Base-by-base conservation (phyloP, 2,329 filamentous ascomycete species). In the Decorospora gaudefroyi region DNA sequence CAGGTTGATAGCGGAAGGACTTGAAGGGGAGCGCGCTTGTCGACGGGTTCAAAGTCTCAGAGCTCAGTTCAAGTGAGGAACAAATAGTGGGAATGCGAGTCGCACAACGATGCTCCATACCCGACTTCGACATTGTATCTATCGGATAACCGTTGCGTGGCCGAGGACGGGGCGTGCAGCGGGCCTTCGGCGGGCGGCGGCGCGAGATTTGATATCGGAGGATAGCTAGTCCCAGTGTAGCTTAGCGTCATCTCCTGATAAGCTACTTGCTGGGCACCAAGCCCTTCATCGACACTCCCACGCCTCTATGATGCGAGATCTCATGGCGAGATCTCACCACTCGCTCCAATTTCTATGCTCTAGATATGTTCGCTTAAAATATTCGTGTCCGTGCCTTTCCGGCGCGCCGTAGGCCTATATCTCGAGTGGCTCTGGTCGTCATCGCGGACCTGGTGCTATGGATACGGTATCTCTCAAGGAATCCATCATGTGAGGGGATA, bases 361-460 rank as follows among this genome's bases (percentile, higher is more conserved):
- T n/a, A n/a, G n/a, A n/a, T n/a, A n/a, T n/a, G n/a, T n/a, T n/a
- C n/a, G n/a, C n/a, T n/a, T n/a, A n/a, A n/a, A n/a, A n/a, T 21
- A 13, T 12, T 27, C 16, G 18, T 6, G 5, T 42, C 17, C 19
- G 15, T 26, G 4, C 16, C 15, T 21, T 21, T 7, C 25, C 16
- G 17, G 11, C 12, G 15, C 27, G 51, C 57, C 56, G 55, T 29
- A 50, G 49, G 49, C 53, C 25, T 35, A 19, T 59, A 61, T 58
- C 58, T 56, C 22, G 30, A 35, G 22, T 34, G 23, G 13, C 26
- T 35, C 18, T 15, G 31, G 18, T 17, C 10, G 22, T 25, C 19
- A 16, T 10, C 6, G 18, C 4, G 12, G 17, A 10, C 8, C 10
- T 11, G 17, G 17, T 12, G 25, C 30, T 21, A 26, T 34, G 25